phyloP scores from a whole-genome alignment of 495 filamentous ascomycete species.

The Lophium mytilinum region DNA sequence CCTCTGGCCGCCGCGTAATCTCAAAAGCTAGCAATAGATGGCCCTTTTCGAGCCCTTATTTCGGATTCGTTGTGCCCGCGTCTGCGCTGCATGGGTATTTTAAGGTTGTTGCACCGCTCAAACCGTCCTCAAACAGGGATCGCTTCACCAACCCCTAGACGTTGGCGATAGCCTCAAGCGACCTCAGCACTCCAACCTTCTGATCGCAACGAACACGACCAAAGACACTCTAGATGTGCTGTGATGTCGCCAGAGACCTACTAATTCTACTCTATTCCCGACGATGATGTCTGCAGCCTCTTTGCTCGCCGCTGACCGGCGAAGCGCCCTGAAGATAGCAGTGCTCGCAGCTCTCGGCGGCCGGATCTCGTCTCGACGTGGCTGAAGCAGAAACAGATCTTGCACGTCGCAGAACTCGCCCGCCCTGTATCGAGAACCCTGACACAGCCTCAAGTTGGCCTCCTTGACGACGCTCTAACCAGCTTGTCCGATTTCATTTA shows the following conservation, averaged over 20 bases:
- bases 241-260: no score
- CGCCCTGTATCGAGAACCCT: slow-evolving; percentile 17
- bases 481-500: slow-evolving; percentile 16
- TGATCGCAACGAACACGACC: no score
- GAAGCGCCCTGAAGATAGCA: background rate
- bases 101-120: slow-evolving; percentile 14
- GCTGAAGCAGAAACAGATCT: slow-evolving; percentile 27
- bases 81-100: slow-evolving; percentile 3
- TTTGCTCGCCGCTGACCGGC: background rate
- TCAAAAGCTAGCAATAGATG: background rate
- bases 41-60: background rate
- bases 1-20: background rate
- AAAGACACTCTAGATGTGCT: no score
- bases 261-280: no score
- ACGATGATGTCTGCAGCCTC: no score
- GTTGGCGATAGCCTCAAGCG: background rate
- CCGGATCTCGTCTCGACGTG: slow-evolving; percentile 3
- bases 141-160: slow-evolving; percentile 16
- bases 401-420: slow-evolving; percentile 22
- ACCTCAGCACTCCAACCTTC: background rate
- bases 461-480: slow-evolving; percentile 18
- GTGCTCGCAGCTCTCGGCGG: background rate
- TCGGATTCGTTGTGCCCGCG: background rate
- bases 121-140: slow-evolving; percentile 22
- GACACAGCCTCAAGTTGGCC: slow-evolving; percentile 11